A percentile compares a stretch with the other conserved stretches of the same genome.
These are phyloP conservation scores for Fusarium sp. DNA, from an alignment of 2,329 filamentous ascomycete species.

Conservation along the genomic window DNA sequence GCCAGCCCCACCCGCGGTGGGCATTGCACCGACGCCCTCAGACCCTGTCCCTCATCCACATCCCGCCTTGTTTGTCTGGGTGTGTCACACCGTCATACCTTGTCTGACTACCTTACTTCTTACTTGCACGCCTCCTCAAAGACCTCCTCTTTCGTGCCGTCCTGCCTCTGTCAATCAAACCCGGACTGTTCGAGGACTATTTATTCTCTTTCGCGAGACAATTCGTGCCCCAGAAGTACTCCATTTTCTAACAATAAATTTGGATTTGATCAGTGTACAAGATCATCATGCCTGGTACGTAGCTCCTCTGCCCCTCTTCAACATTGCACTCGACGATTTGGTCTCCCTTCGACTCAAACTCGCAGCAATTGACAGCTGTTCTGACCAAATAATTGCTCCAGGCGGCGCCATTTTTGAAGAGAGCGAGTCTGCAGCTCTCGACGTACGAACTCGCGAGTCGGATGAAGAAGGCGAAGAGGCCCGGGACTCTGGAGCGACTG, in stretches of 20 bases:
- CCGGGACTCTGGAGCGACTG: conserved; percentile 38
- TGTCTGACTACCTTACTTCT: conserved; percentile 21
- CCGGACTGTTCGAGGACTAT: background rate
- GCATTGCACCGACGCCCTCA: conserved; percentile 22
- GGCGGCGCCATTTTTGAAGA: conserved; percentile 34
- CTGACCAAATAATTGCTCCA: conserved; percentile 25
- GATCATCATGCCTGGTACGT: conserved; percentile 42
- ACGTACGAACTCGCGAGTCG: conserved; percentile 46
- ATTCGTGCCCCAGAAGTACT: background rate
- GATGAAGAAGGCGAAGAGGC: conserved; percentile 48
- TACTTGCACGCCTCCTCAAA: conserved; percentile 25
- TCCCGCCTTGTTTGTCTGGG: conserved; percentile 2
- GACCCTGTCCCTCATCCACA: conserved; percentile 14
- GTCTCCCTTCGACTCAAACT: conserved; percentile 1
- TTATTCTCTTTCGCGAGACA: background rate
- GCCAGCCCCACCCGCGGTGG: conserved; percentile 5
- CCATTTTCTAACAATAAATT: background rate
- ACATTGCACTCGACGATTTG: background rate
- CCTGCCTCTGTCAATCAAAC: background rate
- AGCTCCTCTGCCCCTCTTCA: conserved; percentile 28
- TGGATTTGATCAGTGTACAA: background rate
- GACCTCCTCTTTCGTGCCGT: conserved; percentile 12
- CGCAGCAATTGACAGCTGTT: conserved; percentile 7
- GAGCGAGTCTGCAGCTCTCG: conserved; percentile 38
- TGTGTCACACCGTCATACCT: conserved; percentile 38